Base-by-base conservation (phyloP, 2,329 filamentous ascomycete species). In the Aspergillus pseudotamarii region DNA sequence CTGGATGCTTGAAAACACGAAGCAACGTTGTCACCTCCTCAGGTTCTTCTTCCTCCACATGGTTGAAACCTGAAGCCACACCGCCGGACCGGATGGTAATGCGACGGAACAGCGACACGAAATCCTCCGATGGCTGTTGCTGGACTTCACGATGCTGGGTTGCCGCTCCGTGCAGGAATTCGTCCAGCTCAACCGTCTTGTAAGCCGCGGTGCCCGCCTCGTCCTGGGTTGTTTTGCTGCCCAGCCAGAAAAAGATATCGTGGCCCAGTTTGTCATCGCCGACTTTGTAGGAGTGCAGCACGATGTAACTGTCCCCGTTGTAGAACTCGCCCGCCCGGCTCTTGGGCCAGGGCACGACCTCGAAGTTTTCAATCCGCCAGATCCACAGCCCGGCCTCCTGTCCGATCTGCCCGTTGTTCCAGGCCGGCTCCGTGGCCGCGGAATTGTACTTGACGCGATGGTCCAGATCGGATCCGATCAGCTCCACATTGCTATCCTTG, bases 161-260 rank as follows among this genome's bases (percentile, higher is more conserved):
- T 0, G 88, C 88, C 0, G 81, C 78, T 2, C 88, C 88, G 46
- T 82, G 78, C 57, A 91, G 74, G 70, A 89, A 90, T 75, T 90
- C 88, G 69, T 91, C 89, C 19, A 91, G 80, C 75, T 91, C 89
- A 28, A 90, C 88, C 0, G 88, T 89, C 80, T 91, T 91, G 78
- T 91, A 86, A 2, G 89, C 88, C 0, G 89, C 89, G 0, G 85
- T 87, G 19, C 88, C 89, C 2, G 88, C 88, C 77, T 91, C 89
- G 66, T 91, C 89, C 77, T 90, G 87, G 2, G 86, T 84, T 0
- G 88, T 91, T 71, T 89, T 85, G 58, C 76, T 80, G 5, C 89
- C 89, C 0, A 91, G 82, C 88, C 88, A 91, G 79, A 91, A 91
- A 81, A 88, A 91, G 70, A 91, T 84, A 57, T 90, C 88, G 69